Percentiles rank a stretch among this genome's conserved stretches.
Conservation (phyloP, 2,329 filamentous ascomycete genomes). For the Cordyceps sp. region DNA sequence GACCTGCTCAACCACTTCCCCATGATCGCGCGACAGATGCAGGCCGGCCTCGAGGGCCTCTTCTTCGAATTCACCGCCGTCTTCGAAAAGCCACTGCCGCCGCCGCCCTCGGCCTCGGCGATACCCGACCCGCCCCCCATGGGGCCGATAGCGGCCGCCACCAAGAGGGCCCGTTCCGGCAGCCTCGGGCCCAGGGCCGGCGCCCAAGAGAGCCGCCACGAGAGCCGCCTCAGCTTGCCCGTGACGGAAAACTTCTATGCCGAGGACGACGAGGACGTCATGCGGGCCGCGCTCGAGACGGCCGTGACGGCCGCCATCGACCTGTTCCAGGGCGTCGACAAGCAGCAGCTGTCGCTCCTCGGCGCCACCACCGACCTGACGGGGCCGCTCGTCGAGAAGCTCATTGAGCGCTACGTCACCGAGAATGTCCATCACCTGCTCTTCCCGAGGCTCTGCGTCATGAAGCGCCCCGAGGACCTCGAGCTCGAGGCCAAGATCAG, state of each 20-base stretch:
- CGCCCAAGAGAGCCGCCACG: no score
- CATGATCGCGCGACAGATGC: constrained; percentile 93
- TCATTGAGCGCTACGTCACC: constrained; percentile 88
- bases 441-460: constrained; percentile 64
- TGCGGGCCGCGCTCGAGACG: constrained; percentile 77
- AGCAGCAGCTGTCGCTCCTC: constrained; percentile 80
- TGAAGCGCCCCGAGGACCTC: constrained; percentile 67
- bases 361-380: constrained; percentile 90
- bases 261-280: constrained; percentile 81
- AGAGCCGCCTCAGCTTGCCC: constrained; percentile 20
- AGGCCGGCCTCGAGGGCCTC: constrained; percentile 71
- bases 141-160: constrained; percentile 36
- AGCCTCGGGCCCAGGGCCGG: constrained; percentile 21
- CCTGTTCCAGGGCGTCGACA: constrained; percentile 88
- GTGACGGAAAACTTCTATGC: constrained; percentile 52
- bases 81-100: constrained; percentile 70
- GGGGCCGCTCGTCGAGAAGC: constrained; percentile 74
- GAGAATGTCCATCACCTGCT: constrained; percentile 86
- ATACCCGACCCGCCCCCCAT: constrained; percentile 43
- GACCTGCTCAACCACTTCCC: constrained; percentile 85
- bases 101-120: constrained; percentile 45
- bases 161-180: constrained; percentile 37
- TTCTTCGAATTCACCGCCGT: constrained; percentile 80
- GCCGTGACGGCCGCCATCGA: constrained; percentile 90
- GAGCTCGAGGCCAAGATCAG: constrained; percentile 81